Base-by-base conservation (phyloP, 305 asterid genomes). In the Solanum chacoense region DNA sequence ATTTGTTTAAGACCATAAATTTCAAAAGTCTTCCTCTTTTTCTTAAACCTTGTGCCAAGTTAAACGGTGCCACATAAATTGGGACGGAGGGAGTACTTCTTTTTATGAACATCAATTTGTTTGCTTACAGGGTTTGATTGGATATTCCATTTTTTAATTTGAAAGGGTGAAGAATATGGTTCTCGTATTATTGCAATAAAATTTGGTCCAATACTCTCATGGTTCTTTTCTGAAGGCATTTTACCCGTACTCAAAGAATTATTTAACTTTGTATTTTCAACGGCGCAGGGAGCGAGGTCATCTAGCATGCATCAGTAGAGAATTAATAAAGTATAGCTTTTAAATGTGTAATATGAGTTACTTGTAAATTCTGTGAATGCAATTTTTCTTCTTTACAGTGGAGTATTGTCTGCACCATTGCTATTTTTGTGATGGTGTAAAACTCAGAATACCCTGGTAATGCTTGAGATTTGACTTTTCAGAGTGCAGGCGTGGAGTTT, bases 401-500 rank as follows among this genome's bases (percentile, higher is more conserved):
- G 55, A 84, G 72, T 84, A 31, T 55, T 84, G 40, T 84, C 12
- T 45, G 31, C 42, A 32, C 18, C 31, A 10, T 50, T 42, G 45
- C 74, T 83, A 31, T 84, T 55, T 55, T 76, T 88, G n/a, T 75
- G 37, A 75, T 55, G 75, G 69, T 75, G 74, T 45, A 42, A 26
- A 42, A 55, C 76, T 72, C 71, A 9, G 37, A 77, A 74, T 65
- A 67, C 89, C 78, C 36, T 55, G 76, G 85, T 89, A 76, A 75
- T 76, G 89, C 55, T 76, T 87, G 63, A 76, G 72, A 75, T 55
- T 16, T 87, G 76, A 87, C 73, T 75, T 89, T 91, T 85, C 98
- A 97, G 99, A 95, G 93, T 94, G 97, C 98, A 85, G 99, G 99
- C 87, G 98, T 97, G 87, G 91, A 97, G 92, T 97, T 97, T 91